These are phyloP conservation scores for Metarhizium album DNA, from an alignment of 2,329 filamentous ascomycete genomes.

Conservation along the genomic window DNA sequence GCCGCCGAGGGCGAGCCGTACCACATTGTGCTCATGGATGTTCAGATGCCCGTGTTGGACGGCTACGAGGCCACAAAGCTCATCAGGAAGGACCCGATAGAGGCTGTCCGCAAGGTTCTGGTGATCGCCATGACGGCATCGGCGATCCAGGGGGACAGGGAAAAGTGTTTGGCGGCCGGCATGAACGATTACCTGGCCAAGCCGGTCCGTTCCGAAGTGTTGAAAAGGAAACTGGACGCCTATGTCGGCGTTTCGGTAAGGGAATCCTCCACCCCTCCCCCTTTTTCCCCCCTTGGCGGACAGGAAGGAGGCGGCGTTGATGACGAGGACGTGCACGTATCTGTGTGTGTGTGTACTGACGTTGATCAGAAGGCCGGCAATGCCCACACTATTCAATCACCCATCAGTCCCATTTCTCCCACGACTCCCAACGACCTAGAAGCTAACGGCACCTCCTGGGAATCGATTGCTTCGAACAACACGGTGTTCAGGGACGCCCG, in stretches of 20 bases:
- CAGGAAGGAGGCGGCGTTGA: neutral
- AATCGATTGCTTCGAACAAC: conserved; percentile 3
- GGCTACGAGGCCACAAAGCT: conserved; percentile 85
- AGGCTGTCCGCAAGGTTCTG: conserved; percentile 69
- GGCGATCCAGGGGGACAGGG: conserved; percentile 85
- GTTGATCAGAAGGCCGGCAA: neutral
- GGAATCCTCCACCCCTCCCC: neutral
- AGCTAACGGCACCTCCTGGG: conserved; percentile 3
- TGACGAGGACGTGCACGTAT: too few species aligned
- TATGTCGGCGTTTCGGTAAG: conserved; percentile 34
- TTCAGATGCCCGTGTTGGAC: conserved; percentile 90
- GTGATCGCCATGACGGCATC: conserved; percentile 97
- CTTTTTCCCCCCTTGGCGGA: neutral
- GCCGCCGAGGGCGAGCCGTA: conserved; percentile 66
- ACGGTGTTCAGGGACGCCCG: neutral
- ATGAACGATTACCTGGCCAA: conserved; percentile 99
- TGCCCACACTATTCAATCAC: conserved; percentile 1
- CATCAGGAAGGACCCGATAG: conserved; percentile 65
- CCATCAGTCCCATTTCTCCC: conserved; percentile 8
- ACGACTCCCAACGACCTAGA: conserved; percentile 10
- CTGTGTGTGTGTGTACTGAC: neutral
- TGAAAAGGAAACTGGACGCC: conserved; percentile 68
- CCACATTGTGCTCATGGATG: conserved; percentile 89
- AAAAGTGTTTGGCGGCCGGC: conserved; percentile 88
- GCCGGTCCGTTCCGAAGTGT: conserved; percentile 77